These are phyloP conservation scores for Chaetomium tenue DNA, from an alignment of 495 filamentous ascomycete species.

Conservation along the genomic window DNA sequence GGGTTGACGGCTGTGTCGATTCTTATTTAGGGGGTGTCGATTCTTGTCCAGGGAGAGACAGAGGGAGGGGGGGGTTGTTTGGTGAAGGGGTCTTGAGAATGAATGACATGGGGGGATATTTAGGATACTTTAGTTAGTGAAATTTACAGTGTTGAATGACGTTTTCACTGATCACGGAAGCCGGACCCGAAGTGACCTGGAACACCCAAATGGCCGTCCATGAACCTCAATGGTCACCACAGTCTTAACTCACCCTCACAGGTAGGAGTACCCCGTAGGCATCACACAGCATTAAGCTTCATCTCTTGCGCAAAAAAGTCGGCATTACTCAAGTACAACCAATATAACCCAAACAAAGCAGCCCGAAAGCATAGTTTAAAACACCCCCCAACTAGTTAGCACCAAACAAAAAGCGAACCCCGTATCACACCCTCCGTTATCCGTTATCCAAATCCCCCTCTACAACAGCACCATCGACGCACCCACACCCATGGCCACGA, in stretches of 20 bases:
- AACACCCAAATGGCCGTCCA: no score
- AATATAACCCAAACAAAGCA: conserved; percentile 1
- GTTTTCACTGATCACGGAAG: no score
- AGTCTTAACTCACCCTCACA: no score
- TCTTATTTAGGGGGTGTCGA: conserved; percentile 38
- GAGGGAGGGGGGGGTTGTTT: neutral
- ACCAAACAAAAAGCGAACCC: neutral
- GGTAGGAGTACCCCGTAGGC: neutral
- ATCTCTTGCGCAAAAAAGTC: neutral
- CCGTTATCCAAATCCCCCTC: conserved; percentile 16
- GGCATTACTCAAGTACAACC: conserved; percentile 6
- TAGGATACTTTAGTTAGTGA: no score
- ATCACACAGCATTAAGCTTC: neutral
- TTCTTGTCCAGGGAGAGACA: conserved; percentile 33
- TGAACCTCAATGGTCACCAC: no score
- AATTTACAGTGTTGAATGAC: no score
- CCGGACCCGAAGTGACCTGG: no score
- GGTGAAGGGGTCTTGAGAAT: no score
- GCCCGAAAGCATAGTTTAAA: neutral
- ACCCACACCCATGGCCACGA: conserved; percentile 66
- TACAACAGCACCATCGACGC: conserved; percentile 76
- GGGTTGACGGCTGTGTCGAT: conserved; percentile 44
- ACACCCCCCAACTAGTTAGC: neutral
- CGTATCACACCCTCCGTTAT: neutral
- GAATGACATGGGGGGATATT: no score